Evolutionary conservation across 2,329 filamentous ascomycete genomes (phyloP).

Genomic region (Colletotrichum siamense): DNA sequence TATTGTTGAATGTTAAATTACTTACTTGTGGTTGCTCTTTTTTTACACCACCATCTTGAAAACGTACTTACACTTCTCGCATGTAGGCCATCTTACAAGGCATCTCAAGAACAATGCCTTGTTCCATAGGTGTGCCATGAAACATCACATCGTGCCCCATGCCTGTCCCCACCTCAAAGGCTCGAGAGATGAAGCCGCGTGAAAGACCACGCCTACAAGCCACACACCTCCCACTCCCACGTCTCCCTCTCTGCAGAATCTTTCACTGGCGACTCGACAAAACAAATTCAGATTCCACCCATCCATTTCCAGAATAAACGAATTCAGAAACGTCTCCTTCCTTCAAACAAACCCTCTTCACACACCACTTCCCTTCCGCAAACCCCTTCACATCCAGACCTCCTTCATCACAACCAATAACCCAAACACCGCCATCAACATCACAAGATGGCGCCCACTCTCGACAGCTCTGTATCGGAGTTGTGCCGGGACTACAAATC

Average conservation of each 20-base stretch:
- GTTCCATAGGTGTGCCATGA: too few relatives aligned
- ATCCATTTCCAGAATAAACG: neutral
- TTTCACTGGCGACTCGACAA: neutral
- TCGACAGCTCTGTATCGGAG: neutral
- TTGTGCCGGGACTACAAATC: neutral
- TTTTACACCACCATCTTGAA: too few relatives aligned
- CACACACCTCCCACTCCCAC: neutral
- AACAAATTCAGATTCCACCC: neutral
- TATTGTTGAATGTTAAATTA: too few relatives aligned
- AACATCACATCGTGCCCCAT: too few relatives aligned
- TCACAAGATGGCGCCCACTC: neutral
- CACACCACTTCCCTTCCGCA: neutral
- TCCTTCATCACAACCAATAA: neutral
- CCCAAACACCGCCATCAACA: neutral
- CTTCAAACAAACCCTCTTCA: neutral
- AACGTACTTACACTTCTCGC: too few relatives aligned
- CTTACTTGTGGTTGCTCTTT: too few relatives aligned
- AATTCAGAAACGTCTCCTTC: rapidly evolving
- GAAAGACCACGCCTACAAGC: too few relatives aligned
- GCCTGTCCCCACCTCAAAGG: too few relatives aligned
- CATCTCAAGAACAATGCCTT: too few relatives aligned
- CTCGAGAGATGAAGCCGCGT: too few relatives aligned
- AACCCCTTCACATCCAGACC: neutral
- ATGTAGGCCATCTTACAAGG: too few relatives aligned
- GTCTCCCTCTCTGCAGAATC: neutral